Percentiles rank a stretch among this genome's conserved stretches.
Evolutionary conservation across 2,329 filamentous ascomycete species (phyloP).

Genomic region (Pseudogymnoascus sp.): DNA sequence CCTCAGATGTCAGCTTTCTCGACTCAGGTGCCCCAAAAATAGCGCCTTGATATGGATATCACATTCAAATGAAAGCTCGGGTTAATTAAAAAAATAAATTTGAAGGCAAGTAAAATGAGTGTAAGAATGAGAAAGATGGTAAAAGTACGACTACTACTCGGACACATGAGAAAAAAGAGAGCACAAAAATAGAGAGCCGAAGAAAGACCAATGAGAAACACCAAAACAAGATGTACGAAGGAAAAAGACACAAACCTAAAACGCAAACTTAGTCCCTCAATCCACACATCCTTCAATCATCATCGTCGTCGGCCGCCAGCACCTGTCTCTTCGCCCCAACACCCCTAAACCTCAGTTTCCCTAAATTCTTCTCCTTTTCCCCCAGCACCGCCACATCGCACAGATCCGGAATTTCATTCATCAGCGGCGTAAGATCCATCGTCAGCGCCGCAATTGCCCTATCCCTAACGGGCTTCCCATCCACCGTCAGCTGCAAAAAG

Average conservation of each 20-base stretch:
- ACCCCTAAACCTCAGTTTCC: neutral
- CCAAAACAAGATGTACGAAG: neutral
- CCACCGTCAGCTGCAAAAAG: neutral
- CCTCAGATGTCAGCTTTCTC: neutral
- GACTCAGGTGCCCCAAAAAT: neutral
- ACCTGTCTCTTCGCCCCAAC: neutral
- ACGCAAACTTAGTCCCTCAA: neutral
- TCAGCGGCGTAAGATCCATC: neutral
- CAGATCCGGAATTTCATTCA: neutral
- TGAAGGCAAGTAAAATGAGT: neutral
- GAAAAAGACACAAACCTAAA: neutral
- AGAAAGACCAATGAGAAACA: neutral
- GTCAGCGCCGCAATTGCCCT: neutral
- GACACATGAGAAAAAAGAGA: neutral
- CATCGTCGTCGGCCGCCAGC: neutral
- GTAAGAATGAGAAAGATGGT: neutral
- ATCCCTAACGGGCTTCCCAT: neutral
- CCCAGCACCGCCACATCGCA: neutral
- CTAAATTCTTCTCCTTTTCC: neutral
- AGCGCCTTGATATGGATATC: neutral
- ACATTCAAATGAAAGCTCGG: neutral
- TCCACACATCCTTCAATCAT: neutral
- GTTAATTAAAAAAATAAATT: neutral
- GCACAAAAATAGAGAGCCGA: neutral
- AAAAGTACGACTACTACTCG: neutral